Evolutionary conservation across 2,329 filamentous ascomycete genomes (phyloP).

Genomic region (Apiospora koreana): DNA sequence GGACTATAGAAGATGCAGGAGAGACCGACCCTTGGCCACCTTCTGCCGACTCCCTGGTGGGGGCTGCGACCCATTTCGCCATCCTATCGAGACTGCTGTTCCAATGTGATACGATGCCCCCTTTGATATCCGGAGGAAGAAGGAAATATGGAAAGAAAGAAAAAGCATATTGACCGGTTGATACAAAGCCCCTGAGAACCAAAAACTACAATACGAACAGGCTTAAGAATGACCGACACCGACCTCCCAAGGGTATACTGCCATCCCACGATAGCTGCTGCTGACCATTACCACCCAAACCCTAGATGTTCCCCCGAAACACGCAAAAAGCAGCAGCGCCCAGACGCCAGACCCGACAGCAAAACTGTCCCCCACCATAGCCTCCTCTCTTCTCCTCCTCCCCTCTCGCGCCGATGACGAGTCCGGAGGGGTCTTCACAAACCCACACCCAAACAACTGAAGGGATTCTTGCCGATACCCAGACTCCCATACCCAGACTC

Average conservation of each 20-base stretch:
- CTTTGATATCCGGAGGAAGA: too few species aligned
- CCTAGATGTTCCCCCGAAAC: neutral
- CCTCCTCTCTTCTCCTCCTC: neutral
- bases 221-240: neutral
- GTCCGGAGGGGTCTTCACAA: neutral
- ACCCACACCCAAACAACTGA: neutral
- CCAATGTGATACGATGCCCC: neutral
- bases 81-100: neutral
- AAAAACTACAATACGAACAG: neutral
- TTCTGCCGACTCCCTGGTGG: neutral
- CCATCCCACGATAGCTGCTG: neutral
- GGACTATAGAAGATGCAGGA: neutral
- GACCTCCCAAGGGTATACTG: neutral
- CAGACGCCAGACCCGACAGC: neutral
- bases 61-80: neutral
- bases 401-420: neutral
- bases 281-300: neutral
- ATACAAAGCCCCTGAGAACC: neutral
- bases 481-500: too few species aligned
- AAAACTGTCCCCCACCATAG: too few species aligned
- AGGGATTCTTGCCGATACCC: neutral
- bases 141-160: neutral
- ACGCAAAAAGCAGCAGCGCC: neutral
- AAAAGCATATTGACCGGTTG: neutral
- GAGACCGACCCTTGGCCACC: neutral